A percentile compares a stretch with the other conserved stretches of the same genome.
Evolutionary conservation across 495 filamentous ascomycete species (phyloP).

Genomic region (Staphylotrichum tortipilum): DNA sequence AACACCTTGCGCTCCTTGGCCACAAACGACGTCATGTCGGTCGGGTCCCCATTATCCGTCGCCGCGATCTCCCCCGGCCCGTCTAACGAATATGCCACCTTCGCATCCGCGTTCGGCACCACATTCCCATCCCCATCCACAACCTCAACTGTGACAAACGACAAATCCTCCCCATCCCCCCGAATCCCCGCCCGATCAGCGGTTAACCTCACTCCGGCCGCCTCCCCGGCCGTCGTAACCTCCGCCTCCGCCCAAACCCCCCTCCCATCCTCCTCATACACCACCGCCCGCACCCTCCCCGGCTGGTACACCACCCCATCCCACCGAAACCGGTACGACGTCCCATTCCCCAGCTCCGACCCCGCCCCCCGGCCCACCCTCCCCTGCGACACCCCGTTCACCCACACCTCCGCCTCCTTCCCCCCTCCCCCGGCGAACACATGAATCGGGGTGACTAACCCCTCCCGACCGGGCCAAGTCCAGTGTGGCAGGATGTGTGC

Average conservation of each 20-base stretch:
- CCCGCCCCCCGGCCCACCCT: slow-evolving; percentile 11
- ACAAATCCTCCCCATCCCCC: slow-evolving; percentile 34
- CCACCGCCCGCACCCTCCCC: slow-evolving; percentile 34
- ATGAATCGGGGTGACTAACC: slow-evolving; percentile 39
- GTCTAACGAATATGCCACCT: slow-evolving; percentile 34
- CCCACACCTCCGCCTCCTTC: slow-evolving; percentile 41
- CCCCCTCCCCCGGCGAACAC: slow-evolving; percentile 34
- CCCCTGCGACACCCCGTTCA: slow-evolving; percentile 37
- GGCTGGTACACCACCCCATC: slow-evolving; percentile 35
- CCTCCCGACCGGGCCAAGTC: slow-evolving; percentile 40
- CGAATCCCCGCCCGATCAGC: slow-evolving; percentile 29
- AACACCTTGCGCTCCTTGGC: slow-evolving; percentile 34
- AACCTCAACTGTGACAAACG: slow-evolving; percentile 36
- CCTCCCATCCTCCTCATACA: slow-evolving; percentile 36
- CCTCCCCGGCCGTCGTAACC: slow-evolving; percentile 24
- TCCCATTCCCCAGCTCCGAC: slow-evolving; percentile 17
- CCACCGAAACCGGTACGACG: slow-evolving; percentile 40
- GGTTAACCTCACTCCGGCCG: slow-evolving; percentile 24
- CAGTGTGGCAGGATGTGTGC: slow-evolving; percentile 45
- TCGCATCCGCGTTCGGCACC: slow-evolving; percentile 17
- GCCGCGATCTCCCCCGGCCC: slow-evolving; percentile 35
- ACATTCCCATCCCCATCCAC: slow-evolving; percentile 23
- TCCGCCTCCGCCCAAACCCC: slow-evolving; percentile 35
- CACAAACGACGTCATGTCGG: slow-evolving; percentile 35
- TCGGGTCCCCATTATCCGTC: slow-evolving; percentile 42